Evolutionary conservation across 176 grass and related monocot genomes (phyloP), one percentile per base, ranked within the genome.

Genomic region (Oryza coarctata): DNA sequence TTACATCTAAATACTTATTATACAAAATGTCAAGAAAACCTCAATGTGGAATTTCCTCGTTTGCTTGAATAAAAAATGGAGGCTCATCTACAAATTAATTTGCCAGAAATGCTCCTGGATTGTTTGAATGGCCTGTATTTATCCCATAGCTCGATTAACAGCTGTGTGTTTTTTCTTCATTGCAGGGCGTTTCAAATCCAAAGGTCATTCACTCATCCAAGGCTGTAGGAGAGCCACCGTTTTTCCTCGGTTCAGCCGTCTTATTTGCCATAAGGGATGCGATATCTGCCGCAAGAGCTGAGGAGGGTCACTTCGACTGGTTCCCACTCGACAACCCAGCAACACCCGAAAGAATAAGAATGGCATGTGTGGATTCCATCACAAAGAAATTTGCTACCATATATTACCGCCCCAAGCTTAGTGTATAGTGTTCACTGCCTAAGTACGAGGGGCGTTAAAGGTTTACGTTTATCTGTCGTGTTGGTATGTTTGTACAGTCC

Each of bases 181-280:
- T 84, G 75, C 86, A 98, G 95, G 88, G 90, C 27, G 86, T 82
- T 73, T 86, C 78, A 73, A 98, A 98, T 86, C 86, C 79, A 39
- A 98, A 86, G 77, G 88, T 82, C 49, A 88, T 98, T 47, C 95
- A 98, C 80, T 94, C 92, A 63, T 98, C 95, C 18, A 98, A 98
- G 75, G 95, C 95, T 25, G 95, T 93, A 5, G 95, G 95, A 20
- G 95, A 98, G 78, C 95, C 95, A 27, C 95, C 95, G 26, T 98
- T 98, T 66, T 98, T 98, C 71, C 90, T 98, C 3, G 95, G 84
- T 0, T 90, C 95, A 30, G 58, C 84, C 2, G 82, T 98, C 28
- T 82, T 98, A 76, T 98, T 98, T 77, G 92, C 95, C 11, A 91
- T 98, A 65, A 98, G 95, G 79, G 92, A 98, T n/a, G 95, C 95